These are phyloP conservation scores for Mortierella claussenii DNA, from an alignment of 192 early-diverging fungal species.

Conservation along the genomic window DNA sequence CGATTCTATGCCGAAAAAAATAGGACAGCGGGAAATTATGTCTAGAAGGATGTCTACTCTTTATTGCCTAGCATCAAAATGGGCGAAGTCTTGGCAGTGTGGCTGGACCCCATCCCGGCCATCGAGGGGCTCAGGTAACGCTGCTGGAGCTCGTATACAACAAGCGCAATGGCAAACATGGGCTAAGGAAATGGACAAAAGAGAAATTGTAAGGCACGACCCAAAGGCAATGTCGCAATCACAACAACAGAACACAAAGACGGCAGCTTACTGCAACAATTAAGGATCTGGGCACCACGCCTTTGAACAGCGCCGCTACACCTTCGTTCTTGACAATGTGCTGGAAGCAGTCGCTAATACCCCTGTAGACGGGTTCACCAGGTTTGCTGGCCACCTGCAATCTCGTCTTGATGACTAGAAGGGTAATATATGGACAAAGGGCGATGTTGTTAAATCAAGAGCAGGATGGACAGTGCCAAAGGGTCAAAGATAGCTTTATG, in stretches of 20 bases:
- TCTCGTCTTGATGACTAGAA: conserved; percentile 66
- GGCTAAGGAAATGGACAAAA: conserved; percentile 28
- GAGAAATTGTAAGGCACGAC: too few relatives aligned
- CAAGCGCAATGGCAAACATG: conserved; percentile 69
- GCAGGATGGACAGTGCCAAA: too few relatives aligned
- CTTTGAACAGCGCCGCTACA: conserved; percentile 63
- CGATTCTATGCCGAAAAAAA: conserved; percentile 1
- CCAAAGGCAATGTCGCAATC: too few relatives aligned
- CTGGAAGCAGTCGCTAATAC: conserved; percentile 60
- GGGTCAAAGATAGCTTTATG: too few relatives aligned
- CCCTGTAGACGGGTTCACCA: conserved; percentile 43
- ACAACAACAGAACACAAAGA: too few relatives aligned
- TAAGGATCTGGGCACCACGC: conserved; percentile 63
- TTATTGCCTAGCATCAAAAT: conserved; percentile 35
- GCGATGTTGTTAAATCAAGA: too few relatives aligned
- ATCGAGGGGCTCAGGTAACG: conserved; percentile 34
- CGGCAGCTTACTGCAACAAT: conserved; percentile 58
- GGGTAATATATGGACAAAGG: too few relatives aligned
- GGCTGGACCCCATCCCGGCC: conserved; percentile 13
- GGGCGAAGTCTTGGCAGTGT: conserved; percentile 6
- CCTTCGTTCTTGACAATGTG: conserved; percentile 63
- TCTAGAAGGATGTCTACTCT: conserved; percentile 3
- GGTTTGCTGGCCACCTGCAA: conserved; percentile 59
- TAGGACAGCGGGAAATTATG: neutral
- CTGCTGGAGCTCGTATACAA: conserved; percentile 79